A percentile compares a stretch with the other conserved stretches of the same genome.
Conservation (phyloP, 495 filamentous ascomycete species). For the Podospora conica region DNA sequence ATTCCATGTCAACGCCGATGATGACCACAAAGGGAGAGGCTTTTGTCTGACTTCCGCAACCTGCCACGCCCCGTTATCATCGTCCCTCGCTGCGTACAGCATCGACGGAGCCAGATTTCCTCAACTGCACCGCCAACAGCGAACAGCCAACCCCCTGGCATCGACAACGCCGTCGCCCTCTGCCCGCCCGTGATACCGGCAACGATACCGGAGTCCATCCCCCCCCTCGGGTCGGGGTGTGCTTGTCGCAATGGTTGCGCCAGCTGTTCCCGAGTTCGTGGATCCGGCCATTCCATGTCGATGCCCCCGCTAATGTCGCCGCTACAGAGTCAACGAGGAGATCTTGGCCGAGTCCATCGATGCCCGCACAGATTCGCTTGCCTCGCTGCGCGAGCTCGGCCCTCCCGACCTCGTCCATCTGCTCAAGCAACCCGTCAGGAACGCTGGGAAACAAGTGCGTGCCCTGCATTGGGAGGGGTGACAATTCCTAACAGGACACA, state of each 20-base stretch:
- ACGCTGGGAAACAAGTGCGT: constrained; percentile 57
- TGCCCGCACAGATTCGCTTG: constrained; percentile 79
- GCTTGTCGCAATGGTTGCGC: constrained; percentile 66
- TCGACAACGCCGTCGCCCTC: neutral
- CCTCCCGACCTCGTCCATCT: constrained; percentile 94
- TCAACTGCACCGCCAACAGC: neutral
- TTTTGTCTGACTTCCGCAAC: neutral
- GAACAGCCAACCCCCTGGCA: neutral
- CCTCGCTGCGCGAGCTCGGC: constrained; percentile 80
- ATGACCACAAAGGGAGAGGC: neutral
- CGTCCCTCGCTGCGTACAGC: neutral
- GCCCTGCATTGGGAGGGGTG: neutral
- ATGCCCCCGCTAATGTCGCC: constrained; percentile 18
- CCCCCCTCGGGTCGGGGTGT: constrained; percentile 4
- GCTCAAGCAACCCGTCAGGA: constrained; percentile 73
- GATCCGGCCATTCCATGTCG: constrained; percentile 13
- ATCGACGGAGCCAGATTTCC: neutral
- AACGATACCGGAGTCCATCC: neutral
- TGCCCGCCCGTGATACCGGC: neutral
- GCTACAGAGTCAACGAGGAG: constrained; percentile 77
- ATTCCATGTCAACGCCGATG: neutral
- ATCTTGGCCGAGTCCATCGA: constrained; percentile 82
- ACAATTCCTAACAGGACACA: constrained; percentile 33
- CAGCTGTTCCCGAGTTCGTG: constrained; percentile 82
- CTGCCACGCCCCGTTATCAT: neutral